Evolutionary conservation across 2,329 filamentous ascomycete species (phyloP), one percentile per base, ranked within the genome.

Genomic region (Hymenoscyphus occultus): DNA sequence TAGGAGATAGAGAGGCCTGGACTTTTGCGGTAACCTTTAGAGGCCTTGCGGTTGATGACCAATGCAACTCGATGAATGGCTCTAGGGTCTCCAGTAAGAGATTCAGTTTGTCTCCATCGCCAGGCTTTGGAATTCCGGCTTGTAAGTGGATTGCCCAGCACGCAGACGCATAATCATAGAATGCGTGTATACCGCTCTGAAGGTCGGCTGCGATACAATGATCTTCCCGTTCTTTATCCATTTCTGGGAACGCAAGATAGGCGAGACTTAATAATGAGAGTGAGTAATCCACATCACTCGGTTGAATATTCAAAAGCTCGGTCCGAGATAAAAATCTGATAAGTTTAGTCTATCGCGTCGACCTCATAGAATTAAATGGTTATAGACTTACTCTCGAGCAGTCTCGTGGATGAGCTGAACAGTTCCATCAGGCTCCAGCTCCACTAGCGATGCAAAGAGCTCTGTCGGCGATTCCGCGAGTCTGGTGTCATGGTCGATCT

Each of bases 371-470:
- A 3, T 28, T 28, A 3, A 1, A 28, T 28, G 3, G 3, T 28
- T 3, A 28, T 2, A 28, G 22, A 28, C 22, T 28, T 3, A 28
- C 22, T 28, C 22, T 28, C 22, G 22, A 3, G 22, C 22, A 28
- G 22, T 28, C 22, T 28, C 22, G 22, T 28, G 22, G 22, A 28
- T 28, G 22, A 28, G 22, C 22, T 28, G 22, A 28, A 75, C 9
- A 80, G 71, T 42, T 76, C 68, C 2, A 80, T 62, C 70, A 71
- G 32, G 72, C 75, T 39, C 70, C 71, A 35, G 70, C 40, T 76
- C 72, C 1, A 80, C 73, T 10, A 80, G 68, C 3, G 78, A 77
- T 32, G 73, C 77, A 66, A 74, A 77, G 10, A 77, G 69, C 35
- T 80, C 76, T 65, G 28, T 70, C 62, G 5, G 69, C 69, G 3